phyloP scores from a whole-genome alignment of 345 rosid species.

The Euphorbia peplus region DNA sequence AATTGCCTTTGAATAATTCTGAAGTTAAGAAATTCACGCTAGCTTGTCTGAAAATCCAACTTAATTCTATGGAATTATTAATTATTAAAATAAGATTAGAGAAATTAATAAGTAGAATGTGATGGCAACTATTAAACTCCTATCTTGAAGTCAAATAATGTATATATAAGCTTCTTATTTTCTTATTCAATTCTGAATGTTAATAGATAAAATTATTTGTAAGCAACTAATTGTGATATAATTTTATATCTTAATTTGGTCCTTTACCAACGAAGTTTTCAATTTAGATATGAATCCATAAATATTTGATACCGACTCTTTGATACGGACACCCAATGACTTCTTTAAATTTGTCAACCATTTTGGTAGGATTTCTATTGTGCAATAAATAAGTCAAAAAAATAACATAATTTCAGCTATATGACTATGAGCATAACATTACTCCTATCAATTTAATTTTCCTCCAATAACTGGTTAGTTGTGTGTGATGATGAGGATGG shows the following conservation, averaged over 20 bases:
- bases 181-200: background rate
- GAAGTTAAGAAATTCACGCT: background rate
- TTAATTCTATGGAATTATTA: background rate
- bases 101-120: too few species aligned
- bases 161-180: background rate
- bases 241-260: too few species aligned
- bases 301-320: background rate
- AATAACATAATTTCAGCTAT: too few species aligned
- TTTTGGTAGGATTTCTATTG: background rate
- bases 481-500: too few species aligned
- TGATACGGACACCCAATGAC: background rate
- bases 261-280: too few species aligned
- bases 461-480: too few species aligned
- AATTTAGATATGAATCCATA: background rate
- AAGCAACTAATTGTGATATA: background rate
- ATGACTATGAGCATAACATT: too few species aligned
- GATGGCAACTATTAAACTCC: background rate
- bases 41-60: background rate
- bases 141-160: background rate
- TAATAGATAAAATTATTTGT: background rate
- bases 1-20: background rate
- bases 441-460: background rate
- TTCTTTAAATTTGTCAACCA: background rate
- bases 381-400: background rate
- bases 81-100: background rate